Evolutionary conservation across 208 protist species (phyloP).

Genomic region (Crithidia bombi): DNA sequence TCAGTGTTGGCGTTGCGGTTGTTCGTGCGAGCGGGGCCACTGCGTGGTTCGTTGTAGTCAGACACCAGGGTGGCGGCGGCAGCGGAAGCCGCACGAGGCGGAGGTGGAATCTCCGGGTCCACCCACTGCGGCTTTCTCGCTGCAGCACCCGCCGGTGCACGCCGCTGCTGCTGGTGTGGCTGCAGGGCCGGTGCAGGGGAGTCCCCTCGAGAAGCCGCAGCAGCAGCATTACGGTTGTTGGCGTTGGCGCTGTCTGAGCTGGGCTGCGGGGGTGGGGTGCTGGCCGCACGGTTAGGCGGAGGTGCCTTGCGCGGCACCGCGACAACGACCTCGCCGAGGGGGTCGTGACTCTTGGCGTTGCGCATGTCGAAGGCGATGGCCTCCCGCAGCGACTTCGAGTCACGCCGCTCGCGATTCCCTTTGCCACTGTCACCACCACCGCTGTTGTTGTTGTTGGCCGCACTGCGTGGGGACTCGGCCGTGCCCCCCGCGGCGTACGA

Average conservation of each 20-base stretch:
- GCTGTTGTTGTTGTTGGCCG: slow-evolving; percentile 18
- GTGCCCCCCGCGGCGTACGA: slow-evolving; percentile 53
- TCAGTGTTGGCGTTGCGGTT: slow-evolving; percentile 5
- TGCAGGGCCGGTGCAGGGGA: neutral
- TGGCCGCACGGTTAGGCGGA: slow-evolving; percentile 40
- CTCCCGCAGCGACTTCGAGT: slow-evolving; percentile 77
- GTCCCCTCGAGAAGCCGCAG: slow-evolving; percentile 5
- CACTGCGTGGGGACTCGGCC: slow-evolving; percentile 30
- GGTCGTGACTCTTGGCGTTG: slow-evolving; percentile 73
- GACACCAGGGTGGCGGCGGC: neutral
- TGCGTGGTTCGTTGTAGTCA: slow-evolving; percentile 11
- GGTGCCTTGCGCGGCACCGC: slow-evolving; percentile 82
- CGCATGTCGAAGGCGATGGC: slow-evolving; percentile 89
- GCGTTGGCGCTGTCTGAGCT: neutral
- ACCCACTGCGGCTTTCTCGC: slow-evolving; percentile 47
- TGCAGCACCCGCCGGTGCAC: slow-evolving; percentile 9
- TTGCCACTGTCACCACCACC: slow-evolving; percentile 6
- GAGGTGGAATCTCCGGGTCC: slow-evolving; percentile 27
- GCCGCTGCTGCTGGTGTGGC: slow-evolving; percentile 16
- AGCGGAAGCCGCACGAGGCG: slow-evolving; percentile 5
- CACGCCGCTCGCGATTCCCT: slow-evolving; percentile 48
- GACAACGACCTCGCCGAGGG: slow-evolving; percentile 75
- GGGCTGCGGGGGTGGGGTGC: slow-evolving; percentile 20
- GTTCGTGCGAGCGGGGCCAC: neutral
- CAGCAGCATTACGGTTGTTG: neutral